These are phyloP conservation scores for Carex scoparia DNA, from an alignment of 176 grass and related monocot genomes.

Conservation along the genomic window DNA sequence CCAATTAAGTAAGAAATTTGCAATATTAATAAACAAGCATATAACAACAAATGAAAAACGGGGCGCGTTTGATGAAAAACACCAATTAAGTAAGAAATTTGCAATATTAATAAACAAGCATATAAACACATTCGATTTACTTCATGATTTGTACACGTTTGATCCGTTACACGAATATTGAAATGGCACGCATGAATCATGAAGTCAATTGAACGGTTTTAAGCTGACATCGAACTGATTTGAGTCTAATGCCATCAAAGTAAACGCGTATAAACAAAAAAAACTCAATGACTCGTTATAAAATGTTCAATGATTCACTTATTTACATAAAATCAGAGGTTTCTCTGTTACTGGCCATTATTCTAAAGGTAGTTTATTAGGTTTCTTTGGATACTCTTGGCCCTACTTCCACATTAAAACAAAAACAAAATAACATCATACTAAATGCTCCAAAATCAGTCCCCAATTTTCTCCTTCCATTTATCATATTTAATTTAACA, in stretches of 20 bases:
- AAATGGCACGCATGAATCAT: too few species aligned
- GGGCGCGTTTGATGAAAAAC: too few species aligned
- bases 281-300: neutral
- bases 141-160: too few species aligned
- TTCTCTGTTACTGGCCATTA: neutral
- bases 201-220: too few species aligned
- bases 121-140: too few species aligned
- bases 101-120: too few species aligned
- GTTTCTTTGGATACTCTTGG: neutral
- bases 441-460: neutral
- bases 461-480: neutral
- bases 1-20: neutral
- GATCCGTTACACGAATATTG: too few species aligned
- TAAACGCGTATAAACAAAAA: too few species aligned
- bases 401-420: conserved; percentile 10
- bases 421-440: neutral
- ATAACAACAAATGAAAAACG: too few species aligned
- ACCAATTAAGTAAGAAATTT: neutral
- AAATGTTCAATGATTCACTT: neutral
- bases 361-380: neutral
- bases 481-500: neutral
- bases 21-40: too few species aligned
- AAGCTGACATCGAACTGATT: too few species aligned
- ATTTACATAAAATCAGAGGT: neutral
- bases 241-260: too few species aligned